Base-by-base conservation (phyloP, 1,284 basidiomycete genomes). In the Singerocomus rubriflavus region DNA sequence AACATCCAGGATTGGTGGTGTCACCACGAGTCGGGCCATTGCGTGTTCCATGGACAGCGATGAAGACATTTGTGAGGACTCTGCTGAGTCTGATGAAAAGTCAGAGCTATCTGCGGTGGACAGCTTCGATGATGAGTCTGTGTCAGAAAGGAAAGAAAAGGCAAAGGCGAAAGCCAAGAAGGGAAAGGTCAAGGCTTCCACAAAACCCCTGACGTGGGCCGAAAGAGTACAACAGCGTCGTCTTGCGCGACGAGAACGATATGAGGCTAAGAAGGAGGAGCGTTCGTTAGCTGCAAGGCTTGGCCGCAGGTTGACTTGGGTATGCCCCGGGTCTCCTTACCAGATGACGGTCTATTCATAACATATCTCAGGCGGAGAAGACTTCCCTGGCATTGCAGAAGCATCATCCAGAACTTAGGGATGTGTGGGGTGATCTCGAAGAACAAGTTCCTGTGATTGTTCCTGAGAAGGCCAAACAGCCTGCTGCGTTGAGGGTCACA, bases 361-460 rank as follows among this genome's bases (percentile, higher is more conserved):
- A 26, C 53, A 17, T 49, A 12, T 37, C 26, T 37, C 46, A 93
- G 84, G 84, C 90, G 5, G 92, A 95, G 71, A 91, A 81, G 68
- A 79, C 85, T 8, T 75, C 81, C 5, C 67, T 93, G 35, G 78
- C 82, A 7, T 70, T 94, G 26, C 74, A 77, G 30, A 77, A 72
- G 47, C 69, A 84, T 60, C 88, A 91, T 63, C 79, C 84, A 5
- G 93, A 98, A 65, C 81, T 99, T 29, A 73, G 69, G 47, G 77
- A 88, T 61, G 85, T 93, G 17, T 99, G 97, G 97, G 91, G 90
- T 31, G 85, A 97, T 59, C 71, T 99, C 8, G 81, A 87, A 61
- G 73, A 76, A 29, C 80, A 72, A 16, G 78, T 91, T 44, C 76
- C 80, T 9, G 72, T 88, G 37, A 73, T 85, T 51, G 72, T 77